Base-by-base conservation (phyloP, 768 basidiomycete species). In the Cubamyces sp. region DNA sequence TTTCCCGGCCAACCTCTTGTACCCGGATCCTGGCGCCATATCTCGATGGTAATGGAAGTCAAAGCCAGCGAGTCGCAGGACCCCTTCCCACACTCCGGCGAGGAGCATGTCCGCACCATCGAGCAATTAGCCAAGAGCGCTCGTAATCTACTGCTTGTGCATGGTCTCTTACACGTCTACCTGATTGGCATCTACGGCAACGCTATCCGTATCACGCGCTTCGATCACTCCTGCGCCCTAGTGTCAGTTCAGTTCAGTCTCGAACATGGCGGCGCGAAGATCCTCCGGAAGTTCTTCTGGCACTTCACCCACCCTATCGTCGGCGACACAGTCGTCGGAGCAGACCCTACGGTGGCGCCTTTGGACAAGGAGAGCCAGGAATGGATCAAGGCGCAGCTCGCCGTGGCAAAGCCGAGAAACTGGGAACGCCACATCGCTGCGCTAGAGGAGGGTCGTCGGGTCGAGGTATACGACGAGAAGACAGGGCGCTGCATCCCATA, bases 161-260 rank as follows among this genome's bases (percentile, higher is more conserved):
- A 62, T 30, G 54, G 57, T 7, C 45, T 54, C n/a, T 57, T 66
- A 16, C 26, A 8, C 21, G 30, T 53, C 14, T 66, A 60, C 43
- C 54, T 57, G 7, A n/a, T 66, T 19, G 65, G 65, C 3, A 43
- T 66, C 19, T 66, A 66, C 40, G 65, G 61, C 26, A n/a, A 30
- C 19, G 50, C 15, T 9, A 26, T 50, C 12, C 65, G 65, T 3
- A 47, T 66, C n/a, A 54, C 45, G 3, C 65, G 61, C 34, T 62
- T 62, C 23, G 65, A 66, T 43, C 61, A 54, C 21, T n/a, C 65
- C 2, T 58, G 26, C 19, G 57, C 34, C 3, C 23, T 66, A 9
- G 60, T 55, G 28, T 58, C 51, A 1, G 19, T 21, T 28, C 23
- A 51, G 0, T 57, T 65, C 58, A 49, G 42, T 12, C 46, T 58